Conservation (phyloP, 768 basidiomycete species). For the Termitomyces heimii region DNA sequence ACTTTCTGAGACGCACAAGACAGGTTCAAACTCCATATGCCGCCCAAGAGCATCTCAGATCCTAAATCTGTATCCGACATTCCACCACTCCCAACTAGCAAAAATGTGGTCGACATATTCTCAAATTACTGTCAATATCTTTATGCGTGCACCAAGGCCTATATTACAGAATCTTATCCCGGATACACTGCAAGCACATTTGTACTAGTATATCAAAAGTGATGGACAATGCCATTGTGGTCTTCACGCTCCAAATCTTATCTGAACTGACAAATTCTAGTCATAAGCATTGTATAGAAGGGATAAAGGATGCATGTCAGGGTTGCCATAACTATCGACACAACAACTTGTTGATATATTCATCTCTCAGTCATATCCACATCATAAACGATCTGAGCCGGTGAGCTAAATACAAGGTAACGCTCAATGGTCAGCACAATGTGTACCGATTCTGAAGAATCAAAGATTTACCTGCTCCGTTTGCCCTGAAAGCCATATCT, state of each 20-base stretch:
- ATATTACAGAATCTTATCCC: not conserved
- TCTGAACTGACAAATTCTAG: not conserved
- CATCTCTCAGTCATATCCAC: not conserved
- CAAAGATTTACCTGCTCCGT: not conserved
- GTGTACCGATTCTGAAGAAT: not conserved
- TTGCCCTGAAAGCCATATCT: not conserved
- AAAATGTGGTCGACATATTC: not conserved
- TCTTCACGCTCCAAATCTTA: not conserved
- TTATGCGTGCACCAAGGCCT: not conserved
- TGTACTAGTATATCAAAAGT: not conserved
- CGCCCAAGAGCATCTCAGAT: not conserved
- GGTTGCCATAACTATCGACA: not conserved
- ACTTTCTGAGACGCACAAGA: not conserved
- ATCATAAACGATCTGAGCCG: slow-evolving; percentile 10
- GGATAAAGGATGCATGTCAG: not conserved
- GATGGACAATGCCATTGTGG: not conserved
- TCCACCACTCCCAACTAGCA: not conserved
- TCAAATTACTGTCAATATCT: not conserved
- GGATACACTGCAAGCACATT: not conserved
- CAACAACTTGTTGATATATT: not conserved
- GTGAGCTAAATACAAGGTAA: not conserved
- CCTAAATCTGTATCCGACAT: not conserved
- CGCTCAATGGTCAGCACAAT: not conserved
- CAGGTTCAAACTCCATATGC: not conserved
- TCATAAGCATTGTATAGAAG: not conserved